Evolutionary conservation across 371 early-diverging fungal species (phyloP), one percentile per base, ranked within the genome.

Genomic region (Coemansia sp.): DNA sequence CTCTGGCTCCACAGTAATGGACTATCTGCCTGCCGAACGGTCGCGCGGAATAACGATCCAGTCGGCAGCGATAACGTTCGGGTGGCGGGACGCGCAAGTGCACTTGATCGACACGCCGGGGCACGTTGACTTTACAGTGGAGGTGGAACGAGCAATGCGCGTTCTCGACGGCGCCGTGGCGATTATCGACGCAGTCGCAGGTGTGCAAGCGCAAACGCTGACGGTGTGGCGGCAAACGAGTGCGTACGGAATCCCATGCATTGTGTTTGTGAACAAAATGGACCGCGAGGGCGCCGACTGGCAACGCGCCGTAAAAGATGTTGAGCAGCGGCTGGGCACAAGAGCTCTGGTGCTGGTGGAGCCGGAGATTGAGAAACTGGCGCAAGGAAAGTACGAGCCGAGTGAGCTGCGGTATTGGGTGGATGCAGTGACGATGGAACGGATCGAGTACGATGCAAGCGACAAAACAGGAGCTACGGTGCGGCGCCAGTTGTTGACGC

Each of bases 31-130:
- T 26, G 87, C 89, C 5, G 98, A 97, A 78, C 87, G 94, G 22
- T 93, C 91, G 64, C 87, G 98, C 16, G 97, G 97, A 1, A 97
- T 98, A 52, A 97, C 98, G 0, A 97, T 98, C 69, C 88, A 88
- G 40, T 91, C 94, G 5, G 98, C 99, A 0, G 93, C 95, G 11
- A 97, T 95, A 39, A 95, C 97, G 16, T 91, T 95, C 76, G 89
- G 88, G 2, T 97, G 98, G 98, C 78, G 84, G 18, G 86, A 85
- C 48, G 86, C 91, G 67, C 88, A 87, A 11, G 84, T 97, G 73
- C 95, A 97, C 72, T 71, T 97, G 59, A 95, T 98, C 56, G 98
- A 98, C 72, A 97, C 97, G 4, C 97, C 98, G 0, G 98, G 98
- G 0, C 98, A 97, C 65, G 92, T 93, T 0, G 97, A 98, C 78